Conservation (phyloP, 2,329 filamentous ascomycete genomes). For the Nemania serpens region DNA sequence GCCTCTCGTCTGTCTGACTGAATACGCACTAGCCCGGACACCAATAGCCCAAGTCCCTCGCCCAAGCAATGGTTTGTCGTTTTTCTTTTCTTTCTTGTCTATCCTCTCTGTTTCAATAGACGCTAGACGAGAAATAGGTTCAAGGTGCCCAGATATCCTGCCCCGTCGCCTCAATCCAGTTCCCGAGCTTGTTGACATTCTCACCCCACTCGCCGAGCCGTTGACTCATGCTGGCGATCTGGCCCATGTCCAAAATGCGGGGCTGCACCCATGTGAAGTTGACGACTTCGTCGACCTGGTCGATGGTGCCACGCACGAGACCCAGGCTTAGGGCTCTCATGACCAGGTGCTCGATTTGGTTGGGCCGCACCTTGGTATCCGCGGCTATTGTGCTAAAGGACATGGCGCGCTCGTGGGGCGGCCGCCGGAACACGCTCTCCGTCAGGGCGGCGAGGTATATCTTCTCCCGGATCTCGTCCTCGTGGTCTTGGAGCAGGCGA, state of each 20-base stretch:
- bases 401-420: slow-evolving; percentile 94
- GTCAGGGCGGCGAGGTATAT: slow-evolving; percentile 96
- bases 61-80: not conserved
- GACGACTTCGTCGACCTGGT: slow-evolving; percentile 92
- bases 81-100: slow-evolving; percentile 1
- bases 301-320: slow-evolving; percentile 86
- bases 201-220: slow-evolving; percentile 92
- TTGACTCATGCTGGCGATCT: slow-evolving; percentile 90
- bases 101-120: not conserved
- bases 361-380: slow-evolving; percentile 87
- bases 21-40: not conserved
- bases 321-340: slow-evolving; percentile 99
- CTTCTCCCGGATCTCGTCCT: slow-evolving; percentile 89
- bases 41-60: not conserved
- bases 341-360: slow-evolving; percentile 96
- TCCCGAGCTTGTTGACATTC: slow-evolving; percentile 92
- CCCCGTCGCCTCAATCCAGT: slow-evolving; percentile 93
- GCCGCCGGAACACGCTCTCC: slow-evolving; percentile 93
- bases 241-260: slow-evolving; percentile 93
- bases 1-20: not conserved
- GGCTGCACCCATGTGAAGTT: slow-evolving; percentile 99
- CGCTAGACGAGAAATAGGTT: slow-evolving; percentile 4
- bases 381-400: slow-evolving; percentile 84
- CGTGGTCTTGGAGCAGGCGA: slow-evolving; percentile 76
- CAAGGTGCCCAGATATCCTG: slow-evolving; percentile 92